Base-by-base conservation (phyloP, 352 stramenopile species). In the Aphanomyces astaci region DNA sequence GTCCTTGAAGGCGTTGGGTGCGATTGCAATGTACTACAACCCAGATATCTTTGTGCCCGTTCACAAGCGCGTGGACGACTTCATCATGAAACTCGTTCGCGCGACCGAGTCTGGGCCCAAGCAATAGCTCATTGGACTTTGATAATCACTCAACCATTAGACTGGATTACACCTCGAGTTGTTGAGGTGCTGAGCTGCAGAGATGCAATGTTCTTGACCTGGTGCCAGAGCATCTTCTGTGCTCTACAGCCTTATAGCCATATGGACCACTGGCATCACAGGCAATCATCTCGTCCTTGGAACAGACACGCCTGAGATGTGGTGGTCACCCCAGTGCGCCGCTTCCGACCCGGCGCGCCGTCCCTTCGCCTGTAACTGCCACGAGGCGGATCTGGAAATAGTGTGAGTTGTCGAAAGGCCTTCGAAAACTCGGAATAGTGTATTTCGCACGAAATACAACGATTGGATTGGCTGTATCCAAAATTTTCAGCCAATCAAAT, bases 31-130 rank as follows among this genome's bases (percentile, higher is more conserved):
- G 30, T 90, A 89, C 60, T 70, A 86, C 31, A 75, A 80, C 4
- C 80, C 79, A 2, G 78, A 88, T 64, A 74, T 78, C 2, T 90
- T 90, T 53, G 59, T 86, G 5, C 78, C 82, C 7, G 73, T 89
- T 11, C 73, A 80, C 27, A 64, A 66, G 4, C 88, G 87, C 56
- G 72, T 89, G 11, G 75, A 88, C 53, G 71, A 75, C 3, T 90
- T 89, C 55, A 86, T 87, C 54, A 22, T n/a, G 10, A 55, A 55
- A 55, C n/a, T 55, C 36, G 36, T 43, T 15, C 7, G 15, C 7
- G 36, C 15, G 7, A 15, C 15, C 36, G 36, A 43, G 7, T 7
- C 36, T 15, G 36, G 36, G 15, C 7, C 36, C 36, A 43, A 43
- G 36, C 7, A 43, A 43, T 43, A 43, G n/a, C n/a, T n/a, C n/a